A percentile compares a stretch with the other conserved stretches of the same genome.
These are phyloP conservation scores for Prinsepia uniflora DNA, from an alignment of 306 rosid genomes.

Conservation along the genomic window DNA sequence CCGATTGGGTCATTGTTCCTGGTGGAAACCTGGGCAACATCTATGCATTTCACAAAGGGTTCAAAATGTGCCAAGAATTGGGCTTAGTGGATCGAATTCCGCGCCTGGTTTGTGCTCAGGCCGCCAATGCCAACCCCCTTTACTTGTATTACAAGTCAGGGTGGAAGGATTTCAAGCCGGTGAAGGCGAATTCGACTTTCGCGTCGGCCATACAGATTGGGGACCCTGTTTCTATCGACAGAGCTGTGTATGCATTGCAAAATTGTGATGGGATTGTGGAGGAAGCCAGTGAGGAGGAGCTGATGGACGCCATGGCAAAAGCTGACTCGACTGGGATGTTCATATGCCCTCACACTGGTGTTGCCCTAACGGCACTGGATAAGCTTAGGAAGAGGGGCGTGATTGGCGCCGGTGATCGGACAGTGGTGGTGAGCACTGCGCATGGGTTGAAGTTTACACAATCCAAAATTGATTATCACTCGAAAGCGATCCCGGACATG, in stretches of 20 bases:
- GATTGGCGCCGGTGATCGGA: slow-evolving; percentile 49
- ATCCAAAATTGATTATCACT: slow-evolving; percentile 51
- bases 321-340: slow-evolving; percentile 91
- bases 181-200: slow-evolving; percentile 55
- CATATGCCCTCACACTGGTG: slow-evolving; percentile 82
- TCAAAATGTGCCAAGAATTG: slow-evolving; percentile 72
- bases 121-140: slow-evolving; percentile 76
- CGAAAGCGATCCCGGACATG: slow-evolving; percentile 40
- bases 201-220: slow-evolving; percentile 89
- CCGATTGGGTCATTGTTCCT: slow-evolving; percentile 84
- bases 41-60: slow-evolving; percentile 80
- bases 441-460: slow-evolving; percentile 79
- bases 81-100: slow-evolving; percentile 72
- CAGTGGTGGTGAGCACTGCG: slow-evolving; percentile 82
- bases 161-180: slow-evolving; percentile 57
- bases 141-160: slow-evolving; percentile 59
- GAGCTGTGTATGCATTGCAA: slow-evolving; percentile 70
- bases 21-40: slow-evolving; percentile 80
- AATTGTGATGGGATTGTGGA: slow-evolving; percentile 72
- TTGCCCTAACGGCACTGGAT: slow-evolving; percentile 60
- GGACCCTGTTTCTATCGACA: slow-evolving; percentile 75
- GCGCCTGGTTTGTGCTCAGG: slow-evolving; percentile 75
- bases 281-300: slow-evolving; percentile 74
- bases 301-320: slow-evolving; percentile 77
- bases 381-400: slow-evolving; percentile 69